Evolutionary conservation across 306 rosid genomes (phyloP).

Genomic region (Luffa aegyptiaca): DNA sequence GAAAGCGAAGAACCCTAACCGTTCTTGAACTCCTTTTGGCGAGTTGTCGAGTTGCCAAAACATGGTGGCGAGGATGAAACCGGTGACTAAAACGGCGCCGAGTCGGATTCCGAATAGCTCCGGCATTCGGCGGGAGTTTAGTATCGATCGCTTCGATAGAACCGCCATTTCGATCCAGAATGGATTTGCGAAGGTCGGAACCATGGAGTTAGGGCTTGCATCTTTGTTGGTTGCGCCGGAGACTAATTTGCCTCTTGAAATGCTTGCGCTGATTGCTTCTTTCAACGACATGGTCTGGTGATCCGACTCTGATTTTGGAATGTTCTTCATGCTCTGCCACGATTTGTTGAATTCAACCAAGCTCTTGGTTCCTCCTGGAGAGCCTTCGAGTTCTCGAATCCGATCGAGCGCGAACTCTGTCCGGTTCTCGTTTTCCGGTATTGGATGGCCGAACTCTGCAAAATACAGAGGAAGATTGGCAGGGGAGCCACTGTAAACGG

Average conservation of each 20-base stretch:
- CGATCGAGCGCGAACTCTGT: conserved; percentile 93
- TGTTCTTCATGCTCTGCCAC: conserved; percentile 64
- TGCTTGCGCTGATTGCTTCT: conserved; percentile 85
- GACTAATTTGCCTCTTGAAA: conserved; percentile 72
- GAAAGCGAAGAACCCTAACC: conserved; percentile 83
- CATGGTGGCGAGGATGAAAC: conserved; percentile 76
- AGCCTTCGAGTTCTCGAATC: conserved; percentile 80
- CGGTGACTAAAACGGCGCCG: conserved; percentile 70
- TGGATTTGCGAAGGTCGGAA: conserved; percentile 68
- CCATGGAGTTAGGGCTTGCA: conserved; percentile 42
- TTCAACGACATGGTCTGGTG: conserved; percentile 33
- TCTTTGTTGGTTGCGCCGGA: conserved; percentile 51
- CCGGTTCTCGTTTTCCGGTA: conserved; percentile 78
- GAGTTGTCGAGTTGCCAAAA: conserved; percentile 70
- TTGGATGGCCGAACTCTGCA: conserved; percentile 72
- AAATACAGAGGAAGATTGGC: conserved; percentile 42
- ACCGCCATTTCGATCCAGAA: conserved; percentile 61
- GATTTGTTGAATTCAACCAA: conserved; percentile 78
- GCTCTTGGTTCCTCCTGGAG: conserved; percentile 57
- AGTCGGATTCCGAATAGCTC: conserved; percentile 68
- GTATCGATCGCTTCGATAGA: conserved; percentile 42
- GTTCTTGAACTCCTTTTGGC: conserved; percentile 73
- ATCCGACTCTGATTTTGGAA: neutral
- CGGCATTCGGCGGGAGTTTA: conserved; percentile 50
- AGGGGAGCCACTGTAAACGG: conserved; percentile 83